These are phyloP conservation scores for Styphnolobium japonicum DNA, from an alignment of 306 rosid species.

Conservation along the genomic window DNA sequence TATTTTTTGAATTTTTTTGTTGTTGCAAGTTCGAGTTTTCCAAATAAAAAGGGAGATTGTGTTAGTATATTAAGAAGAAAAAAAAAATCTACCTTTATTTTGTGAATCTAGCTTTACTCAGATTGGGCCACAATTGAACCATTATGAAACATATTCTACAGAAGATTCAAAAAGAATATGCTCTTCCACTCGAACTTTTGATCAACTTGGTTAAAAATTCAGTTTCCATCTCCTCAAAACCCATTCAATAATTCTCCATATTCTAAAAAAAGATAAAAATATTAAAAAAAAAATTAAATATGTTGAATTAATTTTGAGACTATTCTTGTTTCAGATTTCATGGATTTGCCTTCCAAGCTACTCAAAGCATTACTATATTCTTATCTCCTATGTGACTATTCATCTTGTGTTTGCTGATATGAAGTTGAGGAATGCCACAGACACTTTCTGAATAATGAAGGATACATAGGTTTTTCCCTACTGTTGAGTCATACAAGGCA, in stretches of 20 bases:
- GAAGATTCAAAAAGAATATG: background rate
- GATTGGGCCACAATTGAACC: no score
- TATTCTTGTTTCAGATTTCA: background rate
- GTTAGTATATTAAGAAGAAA: no score
- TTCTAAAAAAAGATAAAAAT: background rate
- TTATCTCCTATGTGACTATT: background rate
- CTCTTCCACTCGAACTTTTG: background rate
- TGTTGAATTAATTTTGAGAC: background rate
- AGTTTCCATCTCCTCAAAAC: background rate
- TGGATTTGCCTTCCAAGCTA: background rate
- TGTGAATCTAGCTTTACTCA: no score
- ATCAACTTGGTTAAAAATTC: background rate
- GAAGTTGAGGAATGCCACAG: background rate
- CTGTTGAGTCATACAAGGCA: background rate
- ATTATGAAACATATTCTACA: no score
- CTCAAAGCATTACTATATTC: background rate
- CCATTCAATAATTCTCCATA: conserved; percentile 5
- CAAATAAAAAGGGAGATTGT: no score
- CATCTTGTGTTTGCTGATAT: background rate
- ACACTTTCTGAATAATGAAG: background rate
- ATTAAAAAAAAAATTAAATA: background rate
- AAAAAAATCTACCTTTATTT: no score
- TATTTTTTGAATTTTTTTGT: no score
- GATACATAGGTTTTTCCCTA: background rate
- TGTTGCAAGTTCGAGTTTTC: no score